Evolutionary conservation across 139 green algal species (phyloP).

Genomic region (Auxenochlorella pyrenoidosa): DNA sequence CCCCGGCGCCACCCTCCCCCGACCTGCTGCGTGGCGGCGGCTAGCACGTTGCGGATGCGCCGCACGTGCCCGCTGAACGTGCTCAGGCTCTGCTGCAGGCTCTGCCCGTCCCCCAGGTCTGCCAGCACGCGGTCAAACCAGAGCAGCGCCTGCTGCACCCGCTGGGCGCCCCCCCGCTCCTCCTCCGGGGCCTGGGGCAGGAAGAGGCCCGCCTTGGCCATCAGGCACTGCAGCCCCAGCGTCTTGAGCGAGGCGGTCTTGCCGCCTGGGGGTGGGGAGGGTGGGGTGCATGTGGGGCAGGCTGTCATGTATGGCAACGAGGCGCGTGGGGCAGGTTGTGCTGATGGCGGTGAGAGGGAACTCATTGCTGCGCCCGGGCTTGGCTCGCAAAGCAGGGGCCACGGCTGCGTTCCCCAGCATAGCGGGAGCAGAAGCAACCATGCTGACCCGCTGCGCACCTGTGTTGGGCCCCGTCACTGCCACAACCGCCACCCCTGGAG

Average conservation of each 20-base stretch:
- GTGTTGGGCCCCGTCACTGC: conserved; percentile 87
- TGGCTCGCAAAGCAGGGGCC: too few species aligned
- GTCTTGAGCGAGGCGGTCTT: conserved; percentile 89
- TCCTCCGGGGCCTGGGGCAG: conserved; percentile 49
- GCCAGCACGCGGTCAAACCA: conserved; percentile 72
- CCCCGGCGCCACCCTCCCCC: too few species aligned
- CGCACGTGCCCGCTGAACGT: conserved; percentile 83
- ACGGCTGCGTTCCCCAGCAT: too few species aligned
- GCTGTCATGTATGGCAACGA: too few species aligned
- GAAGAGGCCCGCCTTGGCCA: conserved; percentile 85
- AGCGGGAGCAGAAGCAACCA: too few species aligned
- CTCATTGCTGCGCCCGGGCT: too few species aligned
- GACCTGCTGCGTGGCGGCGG: conserved; percentile 11
- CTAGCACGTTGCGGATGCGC: conserved; percentile 58
- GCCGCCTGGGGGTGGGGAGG: conserved; percentile 46
- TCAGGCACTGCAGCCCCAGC: conserved; percentile 73
- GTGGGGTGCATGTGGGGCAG: too few species aligned
- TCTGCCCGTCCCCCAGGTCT: conserved; percentile 86
- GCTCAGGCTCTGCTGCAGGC: conserved; percentile 76
- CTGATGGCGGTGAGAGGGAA: too few species aligned
- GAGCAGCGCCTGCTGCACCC: conserved; percentile 31
- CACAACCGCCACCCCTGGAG: conserved; percentile 57
- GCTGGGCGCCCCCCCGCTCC: not conserved
- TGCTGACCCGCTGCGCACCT: conserved; percentile 1
- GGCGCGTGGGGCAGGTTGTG: too few species aligned